Conservation (phyloP, 495 filamentous ascomycete species). For the Bombardia bombarda region DNA sequence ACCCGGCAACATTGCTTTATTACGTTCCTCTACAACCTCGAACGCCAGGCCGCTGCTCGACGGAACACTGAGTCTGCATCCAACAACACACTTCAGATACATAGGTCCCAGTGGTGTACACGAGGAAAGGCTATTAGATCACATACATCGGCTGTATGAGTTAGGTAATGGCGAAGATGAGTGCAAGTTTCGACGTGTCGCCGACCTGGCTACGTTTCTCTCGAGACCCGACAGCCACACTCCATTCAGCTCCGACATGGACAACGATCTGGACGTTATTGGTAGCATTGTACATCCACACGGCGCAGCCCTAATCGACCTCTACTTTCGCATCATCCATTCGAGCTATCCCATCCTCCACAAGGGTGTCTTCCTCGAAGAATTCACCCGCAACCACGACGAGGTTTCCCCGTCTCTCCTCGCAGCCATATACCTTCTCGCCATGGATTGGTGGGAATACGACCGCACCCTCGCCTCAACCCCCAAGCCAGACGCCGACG, state of each 20-base stretch:
- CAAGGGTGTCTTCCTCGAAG: conserved; percentile 65
- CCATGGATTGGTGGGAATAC: conserved; percentile 64
- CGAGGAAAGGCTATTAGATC: conserved; percentile 42
- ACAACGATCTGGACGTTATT: conserved; percentile 53
- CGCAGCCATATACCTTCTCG: conserved; percentile 67
- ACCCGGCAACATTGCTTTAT: background rate
- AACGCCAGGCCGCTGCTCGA: conserved; percentile 29
- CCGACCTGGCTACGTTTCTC: conserved; percentile 57
- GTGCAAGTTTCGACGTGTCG: conserved; percentile 52
- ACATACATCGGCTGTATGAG: conserved; percentile 35
- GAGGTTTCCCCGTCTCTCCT: conserved; percentile 63
- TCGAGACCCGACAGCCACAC: conserved; percentile 42
- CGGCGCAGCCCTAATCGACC: conserved; percentile 57
- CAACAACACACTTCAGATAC: conserved; percentile 30
- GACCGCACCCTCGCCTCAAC: conserved; percentile 43
- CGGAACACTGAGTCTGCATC: conserved; percentile 35
- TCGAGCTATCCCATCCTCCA: conserved; percentile 71
- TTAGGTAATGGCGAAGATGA: conserved; percentile 25
- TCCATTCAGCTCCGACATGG: conserved; percentile 35
- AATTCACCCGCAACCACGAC: conserved; percentile 53
- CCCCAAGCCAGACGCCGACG: conserved; percentile 51
- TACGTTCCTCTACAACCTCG: background rate
- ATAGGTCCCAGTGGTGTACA: conserved; percentile 43
- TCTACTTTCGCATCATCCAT: conserved; percentile 69
- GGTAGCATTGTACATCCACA: conserved; percentile 63